Evolutionary conservation across 768 basidiomycete genomes (phyloP), one percentile per base, ranked within the genome.

Genomic region (Russula ochroleuca): DNA sequence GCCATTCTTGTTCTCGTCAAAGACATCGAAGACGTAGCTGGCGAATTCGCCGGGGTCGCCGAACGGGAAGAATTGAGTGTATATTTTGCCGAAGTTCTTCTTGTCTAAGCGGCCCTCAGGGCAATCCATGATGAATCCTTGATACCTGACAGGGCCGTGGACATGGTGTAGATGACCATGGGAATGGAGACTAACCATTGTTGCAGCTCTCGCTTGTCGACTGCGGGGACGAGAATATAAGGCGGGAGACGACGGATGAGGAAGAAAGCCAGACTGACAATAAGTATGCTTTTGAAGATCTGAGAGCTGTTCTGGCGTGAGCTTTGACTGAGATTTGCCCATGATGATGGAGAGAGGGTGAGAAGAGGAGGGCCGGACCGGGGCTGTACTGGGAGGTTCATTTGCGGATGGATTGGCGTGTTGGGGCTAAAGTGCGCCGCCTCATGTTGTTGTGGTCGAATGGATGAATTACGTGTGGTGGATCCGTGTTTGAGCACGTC

Each of bases 11-110:
- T 96, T 92, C 72, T 88, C 86, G 73, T 96, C 93, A 73, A 94
- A 95, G 63, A 98, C 95, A 72, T 97, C 94, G 82, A 99, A 99
- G 71, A 99, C 96, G 70, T 96, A 95, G 76, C 98, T 92, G 43
- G 97, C 94, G 72, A 99, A 99, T 74, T 96, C 90, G 63, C 80
- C 85, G 9, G 97, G 96, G 75, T 99, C 96, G 66, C 97, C 97
- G 72, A 99, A 99, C 28, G 97, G 97, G 81, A 99, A 99, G 88
- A 99, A 99, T 75, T 98, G 97, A 74, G 94, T 94, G 83, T 98
- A 99, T 81, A 99, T 99, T 75, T 89, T 87, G 71, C 89, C 83
- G 78, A 99, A 99, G 74, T 95, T 95, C 61, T 85, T 80, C 81
- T 93, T 97, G 83, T 98, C 91, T 71, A 99, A 85, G 68, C 94